phyloP scores from a whole-genome alignment of 2,329 filamentous ascomycete species.

The Bipolaris oryzae region DNA sequence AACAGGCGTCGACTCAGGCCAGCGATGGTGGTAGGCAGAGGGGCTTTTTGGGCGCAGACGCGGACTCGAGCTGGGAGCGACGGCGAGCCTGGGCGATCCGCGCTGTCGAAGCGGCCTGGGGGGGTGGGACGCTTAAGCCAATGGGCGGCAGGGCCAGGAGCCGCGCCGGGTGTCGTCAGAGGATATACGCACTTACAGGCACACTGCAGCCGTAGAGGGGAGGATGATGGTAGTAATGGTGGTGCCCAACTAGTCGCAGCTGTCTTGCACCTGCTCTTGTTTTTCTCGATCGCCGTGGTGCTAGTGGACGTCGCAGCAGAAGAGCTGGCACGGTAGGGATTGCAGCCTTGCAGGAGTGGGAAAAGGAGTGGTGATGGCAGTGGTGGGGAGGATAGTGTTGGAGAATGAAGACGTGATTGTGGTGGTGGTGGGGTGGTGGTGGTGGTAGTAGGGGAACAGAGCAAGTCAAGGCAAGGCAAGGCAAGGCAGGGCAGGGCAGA shows the following conservation, averaged over 20 bases:
- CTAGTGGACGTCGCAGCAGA: neutral
- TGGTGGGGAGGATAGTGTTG: neutral
- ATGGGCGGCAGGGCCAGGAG: slow-evolving; percentile 24
- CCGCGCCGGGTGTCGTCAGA: slow-evolving; percentile 15
- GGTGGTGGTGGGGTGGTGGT: neutral
- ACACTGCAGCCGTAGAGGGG: slow-evolving; percentile 1
- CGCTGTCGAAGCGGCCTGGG: slow-evolving; percentile 19
- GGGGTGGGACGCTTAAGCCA: slow-evolving; percentile 14
- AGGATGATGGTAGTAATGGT: neutral
- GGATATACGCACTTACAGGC: neutral
- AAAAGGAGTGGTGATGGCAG: neutral
- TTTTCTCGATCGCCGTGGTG: neutral
- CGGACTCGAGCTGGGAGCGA: slow-evolving; percentile 24
- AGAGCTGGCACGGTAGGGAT: neutral
- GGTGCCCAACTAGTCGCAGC: slow-evolving; percentile 3
- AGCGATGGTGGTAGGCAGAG: slow-evolving; percentile 30
- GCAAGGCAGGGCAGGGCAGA: neutral
- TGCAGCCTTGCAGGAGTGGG: neutral
- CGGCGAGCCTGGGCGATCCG: slow-evolving; percentile 22
- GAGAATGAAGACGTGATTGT: neutral
- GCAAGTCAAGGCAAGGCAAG: slow-evolving; percentile 4
- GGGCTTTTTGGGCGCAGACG: slow-evolving; percentile 32
- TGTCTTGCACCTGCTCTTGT: neutral
- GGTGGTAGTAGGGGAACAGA: slow-evolving; percentile 7
- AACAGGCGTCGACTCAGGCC: slow-evolving; percentile 28